These are phyloP conservation scores for Sporisorium reilianum DNA, from an alignment of 1,284 basidiomycete species.

Conservation along the genomic window DNA sequence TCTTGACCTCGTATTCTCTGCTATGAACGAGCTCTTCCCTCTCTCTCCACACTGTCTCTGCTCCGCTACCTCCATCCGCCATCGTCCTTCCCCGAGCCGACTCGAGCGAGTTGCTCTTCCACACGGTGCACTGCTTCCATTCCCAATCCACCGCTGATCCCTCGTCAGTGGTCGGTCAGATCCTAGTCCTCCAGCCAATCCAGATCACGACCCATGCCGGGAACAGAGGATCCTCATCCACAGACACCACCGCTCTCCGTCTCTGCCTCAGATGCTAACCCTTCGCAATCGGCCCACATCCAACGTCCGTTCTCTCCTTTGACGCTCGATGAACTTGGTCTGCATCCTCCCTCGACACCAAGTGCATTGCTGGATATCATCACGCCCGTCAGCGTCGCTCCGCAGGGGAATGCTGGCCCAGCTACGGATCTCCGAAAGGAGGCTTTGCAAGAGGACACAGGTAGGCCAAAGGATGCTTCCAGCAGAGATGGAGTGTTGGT, in stretches of 20 bases:
- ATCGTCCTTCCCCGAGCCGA: not conserved
- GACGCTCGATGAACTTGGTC: conserved; percentile 33
- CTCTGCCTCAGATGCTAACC: not conserved
- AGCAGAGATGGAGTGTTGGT: not conserved
- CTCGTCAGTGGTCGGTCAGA: not conserved
- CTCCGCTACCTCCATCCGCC: not conserved
- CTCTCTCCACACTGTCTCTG: not conserved
- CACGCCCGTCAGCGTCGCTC: conserved; percentile 9
- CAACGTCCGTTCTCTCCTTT: conserved; percentile 20
- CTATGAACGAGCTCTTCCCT: not conserved
- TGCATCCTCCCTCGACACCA: conserved; percentile 26
- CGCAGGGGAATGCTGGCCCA: not conserved
- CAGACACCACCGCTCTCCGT: conserved; percentile 9
- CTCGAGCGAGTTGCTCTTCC: not conserved
- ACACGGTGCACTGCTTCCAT: not conserved
- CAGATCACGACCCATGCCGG: not conserved
- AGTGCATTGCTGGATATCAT: conserved; percentile 35
- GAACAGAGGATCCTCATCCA: not conserved
- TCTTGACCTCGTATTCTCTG: not conserved
- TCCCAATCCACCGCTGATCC: not conserved
- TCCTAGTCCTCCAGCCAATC: not conserved
- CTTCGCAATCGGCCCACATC: not conserved
- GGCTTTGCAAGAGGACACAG: not conserved
- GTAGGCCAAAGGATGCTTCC: not conserved
- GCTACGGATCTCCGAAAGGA: not conserved